Evolutionary conservation across 306 rosid genomes (phyloP), one percentile per base, ranked within the genome.

Genomic region (Prunus salicina): DNA sequence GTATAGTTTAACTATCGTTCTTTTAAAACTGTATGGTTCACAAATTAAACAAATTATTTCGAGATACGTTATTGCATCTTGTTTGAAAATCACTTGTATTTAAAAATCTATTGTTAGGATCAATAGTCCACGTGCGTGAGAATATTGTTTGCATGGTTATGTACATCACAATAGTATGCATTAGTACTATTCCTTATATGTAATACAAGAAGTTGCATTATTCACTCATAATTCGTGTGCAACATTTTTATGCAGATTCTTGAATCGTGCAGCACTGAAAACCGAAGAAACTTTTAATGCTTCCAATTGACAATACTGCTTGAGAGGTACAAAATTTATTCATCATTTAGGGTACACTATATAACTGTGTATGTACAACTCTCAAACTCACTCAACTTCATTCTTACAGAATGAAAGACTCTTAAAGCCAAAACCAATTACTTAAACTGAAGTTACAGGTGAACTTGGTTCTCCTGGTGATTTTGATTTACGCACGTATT

Each of bases 191-290:
- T 5, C 41, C 41, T 0, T 34, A 5, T 34, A 34, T 34, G 41
- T 34, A 34, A 34, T 34, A 5, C 8, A 34, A 34, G 41, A 34
- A 34, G 41, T 34, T 34, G 41, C 41, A 34, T 47, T 47, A 9
- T 47, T 12, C 51, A 47, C 51, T 12, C 12, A 47, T 47, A 10
- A 47, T 47, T 46, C 15, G 1, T 12, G 50, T 30, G 3, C 66
- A 50, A 61, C 1, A 58, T 43, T 45, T 45, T 20, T 18, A 27
- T 45, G 51, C 67, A 74, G 75, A 57, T 64, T 82, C 70, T 75
- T 82, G 43, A 82, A 82, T 14, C 4, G 69, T 13, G 86, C 71
- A 15, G 83, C 82, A 2, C 55, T 82, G 7, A 74, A 69, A 78
- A 63, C 52, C 5, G 66, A 74, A 62, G 57, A 5, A 55, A 34